Conservation (phyloP, 83 land plant species). For the Diphasiastrum complanatum region DNA sequence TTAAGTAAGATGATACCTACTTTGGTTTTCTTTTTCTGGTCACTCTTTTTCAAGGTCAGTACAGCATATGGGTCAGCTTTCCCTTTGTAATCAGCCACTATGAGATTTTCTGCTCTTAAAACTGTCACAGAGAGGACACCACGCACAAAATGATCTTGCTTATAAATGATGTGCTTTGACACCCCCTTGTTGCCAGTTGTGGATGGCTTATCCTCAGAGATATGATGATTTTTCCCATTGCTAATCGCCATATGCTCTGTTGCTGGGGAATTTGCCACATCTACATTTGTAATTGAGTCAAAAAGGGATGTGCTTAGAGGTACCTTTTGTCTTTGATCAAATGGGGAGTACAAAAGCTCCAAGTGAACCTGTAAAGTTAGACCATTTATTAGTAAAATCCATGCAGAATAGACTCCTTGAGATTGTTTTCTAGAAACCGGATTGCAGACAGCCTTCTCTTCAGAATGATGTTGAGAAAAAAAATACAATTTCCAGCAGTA, state of each 20-base stretch:
- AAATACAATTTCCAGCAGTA: too few relatives aligned
- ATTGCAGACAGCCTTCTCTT: too few relatives aligned
- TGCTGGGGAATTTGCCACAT: constrained; percentile 32
- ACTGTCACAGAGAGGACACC: constrained; percentile 93
- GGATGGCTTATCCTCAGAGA: background rate
- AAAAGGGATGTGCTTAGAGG: constrained; percentile 36
- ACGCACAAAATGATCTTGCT: constrained; percentile 44
- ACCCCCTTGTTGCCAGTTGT: too few relatives aligned
- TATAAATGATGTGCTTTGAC: too few relatives aligned
- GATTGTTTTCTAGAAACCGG: background rate
- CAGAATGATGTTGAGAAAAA: too few relatives aligned
- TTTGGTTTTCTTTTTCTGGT: constrained; percentile 58
- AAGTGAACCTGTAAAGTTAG: constrained; percentile 62
- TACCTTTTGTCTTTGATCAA: constrained; percentile 24
- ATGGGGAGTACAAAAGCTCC: constrained; percentile 68
- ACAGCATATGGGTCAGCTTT: constrained; percentile 88
- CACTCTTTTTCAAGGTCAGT: constrained; percentile 68
- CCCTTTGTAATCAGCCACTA: constrained; percentile 62
- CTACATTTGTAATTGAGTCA: constrained; percentile 29
- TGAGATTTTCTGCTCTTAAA: constrained; percentile 73
- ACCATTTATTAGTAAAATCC: background rate
- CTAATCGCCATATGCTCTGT: constrained; percentile 5
- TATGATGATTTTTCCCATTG: constrained; percentile 39
- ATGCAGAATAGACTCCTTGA: background rate
- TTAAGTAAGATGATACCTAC: constrained; percentile 30